A percentile compares a stretch with the other conserved stretches of the same genome.
Conservation (phyloP, 2,329 filamentous ascomycete genomes). For the Cryphonectria naterciae region DNA sequence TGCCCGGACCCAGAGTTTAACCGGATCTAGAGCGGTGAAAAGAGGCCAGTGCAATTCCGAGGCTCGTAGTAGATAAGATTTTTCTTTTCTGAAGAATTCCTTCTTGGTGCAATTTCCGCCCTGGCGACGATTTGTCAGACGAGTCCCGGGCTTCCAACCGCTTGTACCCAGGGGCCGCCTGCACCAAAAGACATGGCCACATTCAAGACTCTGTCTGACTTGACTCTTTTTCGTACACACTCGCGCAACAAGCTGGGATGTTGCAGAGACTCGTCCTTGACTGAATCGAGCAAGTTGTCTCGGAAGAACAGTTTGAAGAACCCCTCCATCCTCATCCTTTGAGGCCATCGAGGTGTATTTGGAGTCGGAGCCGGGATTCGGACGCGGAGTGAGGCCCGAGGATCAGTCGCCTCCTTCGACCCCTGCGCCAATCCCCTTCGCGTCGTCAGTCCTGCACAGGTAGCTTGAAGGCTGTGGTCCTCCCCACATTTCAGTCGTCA, state of each 20-base stretch:
- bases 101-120: neutral
- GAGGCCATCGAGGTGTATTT: neutral
- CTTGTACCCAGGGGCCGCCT: neutral
- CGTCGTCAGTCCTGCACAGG: neutral
- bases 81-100: neutral
- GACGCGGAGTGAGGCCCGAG: neutral
- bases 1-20: neutral
- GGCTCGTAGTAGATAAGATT: neutral
- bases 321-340: neutral
- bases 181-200: neutral
- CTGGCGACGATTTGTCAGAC: neutral
- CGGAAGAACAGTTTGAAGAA: neutral
- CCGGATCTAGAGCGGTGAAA: constrained; percentile 11
- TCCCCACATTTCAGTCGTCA: constrained; percentile 21
- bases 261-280: neutral
- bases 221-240: neutral
- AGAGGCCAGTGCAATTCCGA: neutral
- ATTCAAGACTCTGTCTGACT: neutral
- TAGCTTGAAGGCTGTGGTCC: neutral
- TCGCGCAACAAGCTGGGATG: neutral
- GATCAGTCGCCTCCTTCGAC: neutral
- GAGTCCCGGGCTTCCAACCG: neutral
- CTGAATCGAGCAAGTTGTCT: neutral
- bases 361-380: constrained; percentile 3
- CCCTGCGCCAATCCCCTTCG: neutral